A percentile compares a stretch with the other conserved stretches of the same genome.
phyloP scores from a whole-genome alignment of 805 yeast genomes.

The Lipomyces kockii region DNA sequence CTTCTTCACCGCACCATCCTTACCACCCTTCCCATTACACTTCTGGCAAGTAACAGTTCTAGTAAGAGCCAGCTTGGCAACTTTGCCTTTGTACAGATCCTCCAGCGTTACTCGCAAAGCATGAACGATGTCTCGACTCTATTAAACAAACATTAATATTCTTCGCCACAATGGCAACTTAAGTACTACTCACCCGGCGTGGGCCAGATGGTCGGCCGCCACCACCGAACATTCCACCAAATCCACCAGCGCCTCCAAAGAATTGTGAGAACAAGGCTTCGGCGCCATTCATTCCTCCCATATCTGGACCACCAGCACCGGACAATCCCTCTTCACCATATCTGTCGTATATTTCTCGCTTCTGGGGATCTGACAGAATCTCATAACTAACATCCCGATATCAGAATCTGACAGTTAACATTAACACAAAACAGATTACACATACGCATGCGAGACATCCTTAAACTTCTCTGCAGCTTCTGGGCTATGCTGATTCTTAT shows the following conservation, averaged over 20 bases:
- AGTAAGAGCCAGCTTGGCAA: constrained; percentile 90
- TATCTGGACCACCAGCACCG: constrained; percentile 73
- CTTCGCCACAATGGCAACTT: not conserved
- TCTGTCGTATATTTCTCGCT: constrained; percentile 85
- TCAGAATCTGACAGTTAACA: constrained; percentile 41
- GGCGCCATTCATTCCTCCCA: constrained; percentile 69
- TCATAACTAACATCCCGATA: constrained; percentile 54
- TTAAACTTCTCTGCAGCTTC: constrained; percentile 97
- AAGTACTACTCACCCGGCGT: constrained; percentile 26
- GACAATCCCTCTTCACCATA: constrained; percentile 91
- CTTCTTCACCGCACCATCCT: constrained; percentile 82
- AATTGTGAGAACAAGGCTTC: constrained; percentile 80
- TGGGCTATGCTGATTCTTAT: constrained; percentile 64
- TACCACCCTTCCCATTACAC: constrained; percentile 97
- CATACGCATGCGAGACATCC: constrained; percentile 77
- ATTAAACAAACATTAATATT: not conserved
- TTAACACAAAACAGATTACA: constrained; percentile 49
- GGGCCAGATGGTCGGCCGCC: constrained; percentile 42
- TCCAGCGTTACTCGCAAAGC: constrained; percentile 83
- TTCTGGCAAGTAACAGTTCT: constrained; percentile 85
- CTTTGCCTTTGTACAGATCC: constrained; percentile 92
- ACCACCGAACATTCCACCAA: constrained; percentile 49
- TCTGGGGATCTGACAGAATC: constrained; percentile 81
- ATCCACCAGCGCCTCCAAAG: constrained; percentile 68
- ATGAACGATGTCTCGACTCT: constrained; percentile 80